These are phyloP conservation scores for Arthromyces matolae DNA, from an alignment of 768 basidiomycete species.

Conservation along the genomic window DNA sequence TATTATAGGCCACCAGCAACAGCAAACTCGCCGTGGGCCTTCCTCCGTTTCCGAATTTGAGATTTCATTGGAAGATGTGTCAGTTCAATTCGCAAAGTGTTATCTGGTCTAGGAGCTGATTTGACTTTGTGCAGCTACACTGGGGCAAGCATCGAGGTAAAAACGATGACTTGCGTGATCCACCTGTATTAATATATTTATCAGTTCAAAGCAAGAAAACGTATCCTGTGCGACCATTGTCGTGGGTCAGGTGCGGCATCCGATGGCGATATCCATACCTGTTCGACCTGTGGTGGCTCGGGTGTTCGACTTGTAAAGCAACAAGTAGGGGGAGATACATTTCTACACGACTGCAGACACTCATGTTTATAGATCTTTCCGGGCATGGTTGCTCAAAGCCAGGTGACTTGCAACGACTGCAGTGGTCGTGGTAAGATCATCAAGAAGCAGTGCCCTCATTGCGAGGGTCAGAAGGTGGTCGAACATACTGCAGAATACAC, in stretches of 20 bases:
- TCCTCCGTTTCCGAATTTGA: slow-evolving; percentile 81
- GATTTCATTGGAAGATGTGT: slow-evolving; percentile 83
- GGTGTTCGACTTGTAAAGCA: slow-evolving; percentile 86
- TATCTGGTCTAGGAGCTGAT: too few relatives aligned
- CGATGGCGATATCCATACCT: slow-evolving; percentile 84
- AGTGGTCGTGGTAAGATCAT: slow-evolving; percentile 80
- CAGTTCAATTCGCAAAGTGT: too few relatives aligned
- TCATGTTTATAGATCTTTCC: slow-evolving; percentile 67
- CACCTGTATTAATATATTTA: slow-evolving; percentile 1
- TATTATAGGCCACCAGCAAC: slow-evolving; percentile 42
- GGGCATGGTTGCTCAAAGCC: slow-evolving; percentile 91
- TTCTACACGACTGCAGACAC: background rate
- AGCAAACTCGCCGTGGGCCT: slow-evolving; percentile 72
- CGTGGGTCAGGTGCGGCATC: slow-evolving; percentile 93
- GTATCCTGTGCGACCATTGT: slow-evolving; percentile 94
- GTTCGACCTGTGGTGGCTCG: slow-evolving; percentile 76
- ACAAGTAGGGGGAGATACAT: slow-evolving; percentile 43
- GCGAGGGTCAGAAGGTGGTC: slow-evolving; percentile 75
- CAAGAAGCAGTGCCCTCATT: slow-evolving; percentile 75
- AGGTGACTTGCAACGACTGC: slow-evolving; percentile 81
- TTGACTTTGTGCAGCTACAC: slow-evolving; percentile 75
- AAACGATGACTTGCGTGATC: slow-evolving; percentile 24
- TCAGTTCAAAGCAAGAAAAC: slow-evolving; percentile 91
- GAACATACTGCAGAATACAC: slow-evolving; percentile 80
- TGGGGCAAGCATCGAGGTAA: slow-evolving; percentile 80